Evolutionary conservation across 345 rosid species (phyloP), one percentile per base, ranked within the genome.

Genomic region (Gossypium longicalyx): DNA sequence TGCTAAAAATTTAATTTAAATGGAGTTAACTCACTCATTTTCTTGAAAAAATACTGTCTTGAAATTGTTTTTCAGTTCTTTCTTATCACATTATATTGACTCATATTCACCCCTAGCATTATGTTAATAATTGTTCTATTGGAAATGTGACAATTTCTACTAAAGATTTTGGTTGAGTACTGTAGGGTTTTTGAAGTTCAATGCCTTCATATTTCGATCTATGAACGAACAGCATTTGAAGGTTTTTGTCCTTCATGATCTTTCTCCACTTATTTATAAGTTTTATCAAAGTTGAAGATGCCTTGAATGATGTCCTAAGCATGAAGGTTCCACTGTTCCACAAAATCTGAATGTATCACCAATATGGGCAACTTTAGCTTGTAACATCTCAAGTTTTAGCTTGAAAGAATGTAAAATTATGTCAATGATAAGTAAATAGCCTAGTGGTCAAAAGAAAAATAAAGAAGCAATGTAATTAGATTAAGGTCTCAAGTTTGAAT

Each of bases 161-260:
- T 58, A 22, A 47, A 20, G 49, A 51, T 17, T 64, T 69, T 29
- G 67, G 52, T 61, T 51, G 60, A 57, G 29, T 22, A 22, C 44
- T 82, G 76, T 92, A 94, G 98, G 86, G 89, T 81, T 49, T 92
- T 94, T 84, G 86, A 92, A 81, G 91, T 92, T 73, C 76, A 80
- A 81, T 92, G 97, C 84, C 86, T 94, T 77, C 98, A 92, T 78
- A 81, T 94, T 85, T 97, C 97, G 13, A 87, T 87, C 67, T 44
- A 70, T 47, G 93, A 92, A 77, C 83, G 87, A 74, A 94, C 93
- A 43, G 89, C 97, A 47, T 91, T 87, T 65, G 86, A 87, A 83
- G 97, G 97, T 87, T 41, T 73, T 56, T 53, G 60, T 29, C 77
- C 68, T 78, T 67, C 52, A 70, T 49, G 51, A 43, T 34, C 57